Evolutionary conservation across 2,329 filamentous ascomycete genomes (phyloP).

Genomic region (Phyllosticta citrichinensis): DNA sequence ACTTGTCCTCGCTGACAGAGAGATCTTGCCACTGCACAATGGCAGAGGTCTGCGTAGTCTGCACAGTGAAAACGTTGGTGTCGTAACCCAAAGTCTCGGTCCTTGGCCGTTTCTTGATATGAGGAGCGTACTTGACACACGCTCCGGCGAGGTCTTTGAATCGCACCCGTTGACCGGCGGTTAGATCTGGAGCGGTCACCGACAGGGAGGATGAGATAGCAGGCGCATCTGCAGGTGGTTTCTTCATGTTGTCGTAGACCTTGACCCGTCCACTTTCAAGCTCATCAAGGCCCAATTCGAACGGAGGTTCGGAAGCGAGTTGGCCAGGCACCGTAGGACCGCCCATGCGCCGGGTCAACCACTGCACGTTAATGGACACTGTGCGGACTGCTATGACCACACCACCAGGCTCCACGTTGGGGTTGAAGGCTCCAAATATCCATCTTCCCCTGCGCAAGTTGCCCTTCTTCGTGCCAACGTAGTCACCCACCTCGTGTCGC

Average conservation of each 20-base stretch:
- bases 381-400: slow-evolving; percentile 42
- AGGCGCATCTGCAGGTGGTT: slow-evolving; percentile 18
- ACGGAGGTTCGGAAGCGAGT: slow-evolving; percentile 20
- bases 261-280: slow-evolving; percentile 33
- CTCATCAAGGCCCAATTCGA: slow-evolving; percentile 26
- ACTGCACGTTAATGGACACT: slow-evolving; percentile 38
- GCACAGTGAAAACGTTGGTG: slow-evolving; percentile 46
- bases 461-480: slow-evolving; percentile 41
- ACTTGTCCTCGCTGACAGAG: slow-evolving; percentile 37
- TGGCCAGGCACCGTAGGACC: slow-evolving; percentile 14
- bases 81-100: slow-evolving; percentile 46
- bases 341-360: slow-evolving; percentile 39
- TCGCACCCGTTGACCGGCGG: slow-evolving; percentile 40
- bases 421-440: slow-evolving; percentile 42
- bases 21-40: slow-evolving; percentile 51
- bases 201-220: slow-evolving; percentile 10
- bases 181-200: slow-evolving; percentile 21
- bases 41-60: slow-evolving; percentile 39
- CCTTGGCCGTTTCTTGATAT: slow-evolving; percentile 35
- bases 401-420: slow-evolving; percentile 40
- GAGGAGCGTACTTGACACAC: slow-evolving; percentile 40
- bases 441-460: slow-evolving; percentile 43
- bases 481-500: slow-evolving; percentile 37
- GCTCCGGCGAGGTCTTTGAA: slow-evolving; percentile 45
- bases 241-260: slow-evolving; percentile 30